Evolutionary conservation across 2,329 filamentous ascomycete species (phyloP).

Genomic region (Phyllosticta citribraziliensis): DNA sequence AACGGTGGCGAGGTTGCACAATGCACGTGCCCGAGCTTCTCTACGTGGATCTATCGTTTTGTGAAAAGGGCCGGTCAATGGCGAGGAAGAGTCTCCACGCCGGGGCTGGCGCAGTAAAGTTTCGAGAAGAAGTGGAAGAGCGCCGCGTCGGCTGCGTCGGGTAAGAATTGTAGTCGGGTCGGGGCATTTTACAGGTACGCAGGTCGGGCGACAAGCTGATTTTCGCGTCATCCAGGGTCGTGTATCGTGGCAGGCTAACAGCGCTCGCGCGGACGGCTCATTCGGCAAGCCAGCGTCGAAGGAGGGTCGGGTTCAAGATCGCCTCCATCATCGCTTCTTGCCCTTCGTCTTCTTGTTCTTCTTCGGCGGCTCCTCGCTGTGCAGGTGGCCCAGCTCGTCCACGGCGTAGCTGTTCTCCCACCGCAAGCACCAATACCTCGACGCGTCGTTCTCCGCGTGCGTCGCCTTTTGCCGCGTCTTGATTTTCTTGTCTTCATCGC

Average conservation of each 20-base stretch:
- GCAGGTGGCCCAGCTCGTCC: conserved; percentile 48
- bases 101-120: not conserved
- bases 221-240: too few relatives aligned
- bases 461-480: conserved; percentile 52
- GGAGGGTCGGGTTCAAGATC: not conserved
- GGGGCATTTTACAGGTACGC: not conserved
- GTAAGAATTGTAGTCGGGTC: not conserved
- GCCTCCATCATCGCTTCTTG: conserved; percentile 6
- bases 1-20: not conserved
- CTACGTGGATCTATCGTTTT: not conserved
- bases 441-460: conserved; percentile 43
- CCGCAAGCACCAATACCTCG: conserved; percentile 49
- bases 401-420: conserved; percentile 58
- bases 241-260: not conserved
- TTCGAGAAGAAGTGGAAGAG: not conserved
- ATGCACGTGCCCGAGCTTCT: not conserved
- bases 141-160: not conserved
- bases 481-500: conserved; percentile 44
- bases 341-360: conserved; percentile 34
- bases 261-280: not conserved
- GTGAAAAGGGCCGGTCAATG: not conserved
- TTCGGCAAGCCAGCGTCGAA: not conserved
- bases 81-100: not conserved
- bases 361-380: conserved; percentile 46
- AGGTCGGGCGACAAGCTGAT: too few relatives aligned